Percentiles rank a stretch among this genome's conserved stretches.
phyloP scores from a whole-genome alignment of 345 rosid species.

The Atalantia buxifolia region DNA sequence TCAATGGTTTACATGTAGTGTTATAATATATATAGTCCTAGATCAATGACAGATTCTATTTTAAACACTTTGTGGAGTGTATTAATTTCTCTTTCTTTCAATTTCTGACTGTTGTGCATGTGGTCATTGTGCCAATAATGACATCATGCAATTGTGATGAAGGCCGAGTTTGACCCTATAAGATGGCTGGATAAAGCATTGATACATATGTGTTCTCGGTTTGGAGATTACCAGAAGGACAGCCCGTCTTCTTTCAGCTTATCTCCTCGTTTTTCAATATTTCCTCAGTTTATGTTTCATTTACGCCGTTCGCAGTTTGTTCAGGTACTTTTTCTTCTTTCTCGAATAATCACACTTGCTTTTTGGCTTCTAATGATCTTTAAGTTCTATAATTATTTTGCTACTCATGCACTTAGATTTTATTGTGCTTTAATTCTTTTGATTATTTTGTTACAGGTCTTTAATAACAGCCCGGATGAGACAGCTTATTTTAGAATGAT shows the following conservation, averaged over 20 bases:
- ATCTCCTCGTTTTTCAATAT: constrained; percentile 73
- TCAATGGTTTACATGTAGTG: neutral
- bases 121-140: constrained; percentile 11
- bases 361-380: neutral
- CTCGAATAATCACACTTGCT: neutral
- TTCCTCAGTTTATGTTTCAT: constrained; percentile 89
- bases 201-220: constrained; percentile 72
- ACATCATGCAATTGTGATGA: constrained; percentile 22
- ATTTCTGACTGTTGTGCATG: neutral
- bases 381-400: neutral
- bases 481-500: constrained; percentile 93
- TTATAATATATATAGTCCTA: neutral
- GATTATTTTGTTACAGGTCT: constrained; percentile 56
- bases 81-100: neutral
- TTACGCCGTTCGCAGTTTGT: constrained; percentile 97
- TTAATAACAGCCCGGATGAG: constrained; percentile 97
- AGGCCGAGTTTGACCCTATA: constrained; percentile 90
- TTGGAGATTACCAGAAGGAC: constrained; percentile 89
- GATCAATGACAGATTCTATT: neutral
- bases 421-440: constrained; percentile 13
- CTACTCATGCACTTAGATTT: neutral
- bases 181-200: constrained; percentile 93
- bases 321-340: constrained; percentile 47
- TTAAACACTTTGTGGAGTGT: neutral
- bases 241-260: constrained; percentile 77